phyloP scores from a whole-genome alignment of 768 basidiomycete species.

The Phlebiopsis flavidoalba region DNA sequence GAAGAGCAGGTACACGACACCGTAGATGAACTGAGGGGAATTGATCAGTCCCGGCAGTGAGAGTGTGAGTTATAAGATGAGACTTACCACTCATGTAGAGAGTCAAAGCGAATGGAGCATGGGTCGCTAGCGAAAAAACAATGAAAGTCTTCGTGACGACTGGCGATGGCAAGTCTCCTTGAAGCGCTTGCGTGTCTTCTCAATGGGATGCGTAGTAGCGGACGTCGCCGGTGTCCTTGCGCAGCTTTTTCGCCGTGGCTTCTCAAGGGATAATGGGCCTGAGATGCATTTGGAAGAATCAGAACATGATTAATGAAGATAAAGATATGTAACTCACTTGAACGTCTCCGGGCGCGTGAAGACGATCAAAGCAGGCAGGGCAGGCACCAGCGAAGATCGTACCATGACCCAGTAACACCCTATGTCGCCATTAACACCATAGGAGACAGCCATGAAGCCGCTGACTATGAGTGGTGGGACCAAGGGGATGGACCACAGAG shows the following conservation, averaged over 20 bases:
- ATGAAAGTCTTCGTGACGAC: constrained; percentile 56
- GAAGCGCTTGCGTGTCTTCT: constrained; percentile 35
- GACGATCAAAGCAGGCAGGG: constrained; percentile 38
- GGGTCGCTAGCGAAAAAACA: constrained; percentile 61
- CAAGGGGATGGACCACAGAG: constrained; percentile 45
- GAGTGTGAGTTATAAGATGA: neutral
- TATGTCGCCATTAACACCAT: constrained; percentile 57
- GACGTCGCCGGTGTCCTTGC: constrained; percentile 48
- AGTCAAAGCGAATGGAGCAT: constrained; percentile 57
- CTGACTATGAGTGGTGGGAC: constrained; percentile 21
- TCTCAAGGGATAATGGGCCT: constrained; percentile 53
- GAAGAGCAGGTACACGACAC: constrained; percentile 56
- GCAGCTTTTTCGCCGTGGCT: constrained; percentile 42
- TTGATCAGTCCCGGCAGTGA: neutral
- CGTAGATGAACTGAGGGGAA: constrained; percentile 48
- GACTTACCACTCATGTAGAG: constrained; percentile 55
- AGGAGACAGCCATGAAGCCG: constrained; percentile 32
- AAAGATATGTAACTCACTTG: constrained; percentile 28
- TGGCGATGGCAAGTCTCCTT: constrained; percentile 40
- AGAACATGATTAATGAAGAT: neutral
- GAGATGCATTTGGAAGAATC: neutral
- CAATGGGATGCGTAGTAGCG: constrained; percentile 49
- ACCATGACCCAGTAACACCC: constrained; percentile 36
- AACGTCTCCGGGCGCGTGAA: constrained; percentile 71
- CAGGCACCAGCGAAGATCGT: constrained; percentile 53